A percentile compares a stretch with the other conserved stretches of the same genome.
Evolutionary conservation across 768 basidiomycete species (phyloP).

Genomic region (Auriscalpium vulgare): DNA sequence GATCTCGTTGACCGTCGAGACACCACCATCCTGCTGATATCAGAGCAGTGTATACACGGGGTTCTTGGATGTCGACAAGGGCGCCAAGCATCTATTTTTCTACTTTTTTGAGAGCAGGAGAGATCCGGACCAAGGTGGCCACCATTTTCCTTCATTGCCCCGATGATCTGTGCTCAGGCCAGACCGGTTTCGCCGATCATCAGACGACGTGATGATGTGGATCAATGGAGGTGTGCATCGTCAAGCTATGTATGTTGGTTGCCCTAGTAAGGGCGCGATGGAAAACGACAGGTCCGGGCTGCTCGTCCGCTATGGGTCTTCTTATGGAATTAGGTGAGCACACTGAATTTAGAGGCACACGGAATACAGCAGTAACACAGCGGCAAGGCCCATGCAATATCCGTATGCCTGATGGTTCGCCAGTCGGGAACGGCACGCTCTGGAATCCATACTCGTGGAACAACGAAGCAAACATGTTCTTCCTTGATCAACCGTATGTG

Average conservation of each 20-base stretch:
- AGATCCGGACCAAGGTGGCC: slow-evolving; percentile 31
- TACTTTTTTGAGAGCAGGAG: slow-evolving; percentile 55
- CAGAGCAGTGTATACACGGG: slow-evolving; percentile 34
- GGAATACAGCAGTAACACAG: no score
- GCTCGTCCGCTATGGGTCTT: slow-evolving; percentile 45
- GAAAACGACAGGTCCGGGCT: slow-evolving; percentile 42
- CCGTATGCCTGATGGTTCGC: slow-evolving; percentile 44
- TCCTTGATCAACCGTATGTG: slow-evolving; percentile 48
- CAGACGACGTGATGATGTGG: slow-evolving; percentile 66
- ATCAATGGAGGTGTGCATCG: slow-evolving; percentile 27
- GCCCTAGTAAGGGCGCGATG: not conserved
- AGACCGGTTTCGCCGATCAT: not conserved
- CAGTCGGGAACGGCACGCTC: slow-evolving; percentile 40
- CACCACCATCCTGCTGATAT: not conserved
- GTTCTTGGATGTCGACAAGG: slow-evolving; percentile 39
- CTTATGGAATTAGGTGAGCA: slow-evolving; percentile 47
- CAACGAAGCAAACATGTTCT: slow-evolving; percentile 60
- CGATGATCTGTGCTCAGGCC: not conserved
- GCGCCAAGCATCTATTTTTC: slow-evolving; percentile 46
- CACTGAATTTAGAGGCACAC: not conserved
- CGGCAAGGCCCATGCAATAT: slow-evolving; percentile 50
- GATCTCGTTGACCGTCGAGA: not conserved
- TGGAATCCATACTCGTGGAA: slow-evolving; percentile 66
- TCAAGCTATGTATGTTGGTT: no score
- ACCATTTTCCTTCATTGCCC: not conserved